phyloP scores from a whole-genome alignment of 768 basidiomycete species.

The Pleurotus eryngii region DNA sequence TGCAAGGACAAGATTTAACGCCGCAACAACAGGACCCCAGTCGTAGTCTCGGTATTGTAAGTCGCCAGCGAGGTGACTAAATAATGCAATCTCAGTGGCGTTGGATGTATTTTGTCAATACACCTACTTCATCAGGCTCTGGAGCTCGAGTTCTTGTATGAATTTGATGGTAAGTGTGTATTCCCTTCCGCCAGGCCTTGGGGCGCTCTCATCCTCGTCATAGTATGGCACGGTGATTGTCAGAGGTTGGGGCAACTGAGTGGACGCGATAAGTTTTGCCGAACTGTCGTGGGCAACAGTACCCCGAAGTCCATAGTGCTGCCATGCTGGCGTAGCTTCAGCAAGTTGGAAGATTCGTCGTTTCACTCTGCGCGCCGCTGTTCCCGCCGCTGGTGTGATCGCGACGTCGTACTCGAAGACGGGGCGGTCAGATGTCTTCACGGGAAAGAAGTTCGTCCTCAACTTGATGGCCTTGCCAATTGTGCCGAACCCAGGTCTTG shows the following conservation, averaged over 20 bases:
- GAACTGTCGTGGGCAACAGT: conserved; percentile 56
- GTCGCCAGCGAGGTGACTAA: conserved; percentile 53
- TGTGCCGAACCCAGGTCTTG: conserved; percentile 58
- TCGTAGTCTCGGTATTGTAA: conserved; percentile 54
- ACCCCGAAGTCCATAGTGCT: conserved; percentile 43
- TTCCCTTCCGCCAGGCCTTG: conserved; percentile 42
- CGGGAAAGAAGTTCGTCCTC: conserved; percentile 68
- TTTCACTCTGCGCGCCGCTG: conserved; percentile 50
- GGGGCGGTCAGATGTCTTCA: conserved; percentile 44
- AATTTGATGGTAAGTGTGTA: conserved; percentile 44
- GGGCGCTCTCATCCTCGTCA: conserved; percentile 48
- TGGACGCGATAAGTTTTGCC: conserved; percentile 47
- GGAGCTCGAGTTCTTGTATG: conserved; percentile 48
- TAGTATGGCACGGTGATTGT: conserved; percentile 41
- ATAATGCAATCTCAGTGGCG: background rate
- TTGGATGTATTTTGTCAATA: conserved; percentile 19
- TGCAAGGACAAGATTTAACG: conserved; percentile 62
- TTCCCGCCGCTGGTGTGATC: conserved; percentile 48
- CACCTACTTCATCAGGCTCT: conserved; percentile 40
- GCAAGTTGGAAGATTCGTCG: conserved; percentile 62
- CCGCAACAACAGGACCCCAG: conserved; percentile 54
- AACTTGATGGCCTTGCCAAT: conserved; percentile 45
- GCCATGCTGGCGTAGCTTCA: conserved; percentile 49
- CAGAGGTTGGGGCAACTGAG: conserved; percentile 42
- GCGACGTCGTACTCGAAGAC: conserved; percentile 62